Percentiles rank a stretch among this genome's conserved stretches.
phyloP scores from a whole-genome alignment of 768 basidiomycete genomes.

The Leccinum disarticulatum region DNA sequence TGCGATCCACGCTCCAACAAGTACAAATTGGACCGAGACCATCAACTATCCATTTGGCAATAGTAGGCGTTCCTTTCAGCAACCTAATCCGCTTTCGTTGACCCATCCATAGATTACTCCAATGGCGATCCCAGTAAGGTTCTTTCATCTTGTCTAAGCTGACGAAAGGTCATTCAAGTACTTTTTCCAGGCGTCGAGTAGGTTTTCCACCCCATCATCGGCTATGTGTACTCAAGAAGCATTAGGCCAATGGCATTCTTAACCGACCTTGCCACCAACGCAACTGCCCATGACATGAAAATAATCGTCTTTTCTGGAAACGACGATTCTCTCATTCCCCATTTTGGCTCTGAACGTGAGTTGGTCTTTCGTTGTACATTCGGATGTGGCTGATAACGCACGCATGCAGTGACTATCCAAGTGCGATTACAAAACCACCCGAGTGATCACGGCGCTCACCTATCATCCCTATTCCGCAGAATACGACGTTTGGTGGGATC shows the following conservation, averaged over 20 bases:
- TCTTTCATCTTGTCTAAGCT: background rate
- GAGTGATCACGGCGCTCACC: background rate
- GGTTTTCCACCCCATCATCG: constrained; percentile 6
- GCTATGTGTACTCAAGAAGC: constrained; percentile 11
- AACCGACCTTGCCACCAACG: constrained; percentile 64
- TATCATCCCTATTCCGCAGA: constrained; percentile 37
- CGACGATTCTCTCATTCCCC: constrained; percentile 64
- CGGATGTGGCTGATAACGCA: constrained; percentile 6
- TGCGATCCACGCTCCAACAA: constrained; percentile 70
- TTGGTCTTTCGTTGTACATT: background rate
- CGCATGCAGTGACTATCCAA: constrained; percentile 53
- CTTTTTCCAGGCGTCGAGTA: constrained; percentile 34
- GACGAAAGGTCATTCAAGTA: background rate
- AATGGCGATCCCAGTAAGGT: constrained; percentile 35
- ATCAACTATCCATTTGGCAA: constrained; percentile 39
- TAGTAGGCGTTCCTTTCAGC: constrained; percentile 17
- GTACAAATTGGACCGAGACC: constrained; percentile 42
- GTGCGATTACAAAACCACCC: constrained; percentile 28
- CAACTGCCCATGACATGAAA: constrained; percentile 47
- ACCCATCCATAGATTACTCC: constrained; percentile 17
- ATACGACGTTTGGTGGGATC: constrained; percentile 77
- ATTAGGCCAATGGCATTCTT: constrained; percentile 62
- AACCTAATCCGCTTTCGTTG: background rate
- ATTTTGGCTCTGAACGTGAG: constrained; percentile 62
- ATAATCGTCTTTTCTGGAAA: constrained; percentile 69